These are phyloP conservation scores for Ustilago loliicola DNA, from an alignment of 1,284 basidiomycete genomes.

Conservation along the genomic window DNA sequence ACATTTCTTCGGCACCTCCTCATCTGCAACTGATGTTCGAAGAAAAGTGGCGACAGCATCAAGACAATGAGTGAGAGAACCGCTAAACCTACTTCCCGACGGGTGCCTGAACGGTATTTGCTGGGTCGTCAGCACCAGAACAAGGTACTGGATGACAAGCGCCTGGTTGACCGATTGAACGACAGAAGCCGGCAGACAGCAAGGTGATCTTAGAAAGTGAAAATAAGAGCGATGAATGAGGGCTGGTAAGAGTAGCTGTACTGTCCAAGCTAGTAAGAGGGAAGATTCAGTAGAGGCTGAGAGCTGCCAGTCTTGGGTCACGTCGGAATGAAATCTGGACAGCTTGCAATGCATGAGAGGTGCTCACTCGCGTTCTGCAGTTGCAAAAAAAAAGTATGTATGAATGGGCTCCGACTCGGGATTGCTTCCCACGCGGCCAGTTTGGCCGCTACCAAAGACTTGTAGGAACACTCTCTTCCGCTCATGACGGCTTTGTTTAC, in stretches of 20 bases:
- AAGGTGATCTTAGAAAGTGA: slow-evolving; percentile 5
- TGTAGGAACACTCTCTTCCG: too few relatives aligned
- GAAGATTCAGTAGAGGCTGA: too few relatives aligned
- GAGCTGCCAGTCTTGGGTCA: background rate
- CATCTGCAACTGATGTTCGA: background rate
- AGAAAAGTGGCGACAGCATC: background rate
- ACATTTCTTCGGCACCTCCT: background rate
- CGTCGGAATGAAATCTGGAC: too few relatives aligned
- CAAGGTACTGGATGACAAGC: background rate
- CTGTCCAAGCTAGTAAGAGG: too few relatives aligned
- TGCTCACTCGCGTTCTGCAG: background rate
- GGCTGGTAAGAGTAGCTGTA: too few relatives aligned
- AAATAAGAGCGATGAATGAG: background rate
- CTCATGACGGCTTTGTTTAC: too few relatives aligned
- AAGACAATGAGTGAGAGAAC: background rate
- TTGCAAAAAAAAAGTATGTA: background rate
- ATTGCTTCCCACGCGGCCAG: slow-evolving; percentile 9
- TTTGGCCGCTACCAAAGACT: background rate
- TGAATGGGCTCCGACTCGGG: slow-evolving; percentile 15
- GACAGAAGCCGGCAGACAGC: background rate
- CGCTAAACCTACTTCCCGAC: background rate
- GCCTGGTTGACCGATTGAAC: background rate
- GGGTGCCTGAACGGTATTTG: slow-evolving; percentile 1
- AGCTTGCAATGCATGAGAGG: background rate
- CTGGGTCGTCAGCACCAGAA: background rate